Percentiles rank a stretch among this genome's conserved stretches.
Evolutionary conservation across 1,284 basidiomycete genomes (phyloP).

Genomic region (Tilletia caries): DNA sequence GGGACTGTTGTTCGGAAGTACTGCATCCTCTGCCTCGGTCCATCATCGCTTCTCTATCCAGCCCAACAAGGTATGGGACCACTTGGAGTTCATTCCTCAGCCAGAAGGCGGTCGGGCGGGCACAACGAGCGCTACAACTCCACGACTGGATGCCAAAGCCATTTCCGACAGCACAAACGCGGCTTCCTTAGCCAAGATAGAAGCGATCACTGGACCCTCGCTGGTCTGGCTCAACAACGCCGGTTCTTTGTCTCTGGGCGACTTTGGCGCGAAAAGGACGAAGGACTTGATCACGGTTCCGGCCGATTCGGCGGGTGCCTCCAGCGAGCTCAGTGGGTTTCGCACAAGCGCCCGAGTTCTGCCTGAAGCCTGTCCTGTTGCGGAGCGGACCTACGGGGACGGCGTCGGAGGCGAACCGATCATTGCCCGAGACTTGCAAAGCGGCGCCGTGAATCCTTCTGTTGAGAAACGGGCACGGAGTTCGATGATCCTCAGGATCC

Average conservation of each 20-base stretch:
- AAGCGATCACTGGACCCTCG: neutral
- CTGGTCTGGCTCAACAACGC: neutral
- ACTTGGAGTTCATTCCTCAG: conserved; percentile 1
- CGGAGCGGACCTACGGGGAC: conserved; percentile 31
- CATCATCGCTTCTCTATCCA: neutral
- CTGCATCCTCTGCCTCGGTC: neutral
- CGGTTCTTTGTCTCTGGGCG: neutral
- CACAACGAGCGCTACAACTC: neutral
- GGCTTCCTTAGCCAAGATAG: neutral
- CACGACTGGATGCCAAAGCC: neutral
- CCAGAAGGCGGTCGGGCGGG: neutral
- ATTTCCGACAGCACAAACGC: neutral
- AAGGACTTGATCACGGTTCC: neutral
- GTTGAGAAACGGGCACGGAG: neutral
- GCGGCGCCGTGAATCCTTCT: neutral
- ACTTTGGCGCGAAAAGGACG: conserved; percentile 7
- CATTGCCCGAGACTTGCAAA: conserved; percentile 27
- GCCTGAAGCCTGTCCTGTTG: neutral
- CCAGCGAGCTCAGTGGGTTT: neutral
- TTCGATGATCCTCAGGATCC: neutral
- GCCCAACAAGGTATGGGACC: conserved; percentile 3
- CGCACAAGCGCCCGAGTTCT: neutral
- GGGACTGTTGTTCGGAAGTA: neutral
- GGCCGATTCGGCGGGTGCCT: neutral
- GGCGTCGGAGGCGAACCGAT: conserved; percentile 28